These are phyloP conservation scores for Syzygium jambos DNA, from an alignment of 345 rosid species.

Conservation along the genomic window DNA sequence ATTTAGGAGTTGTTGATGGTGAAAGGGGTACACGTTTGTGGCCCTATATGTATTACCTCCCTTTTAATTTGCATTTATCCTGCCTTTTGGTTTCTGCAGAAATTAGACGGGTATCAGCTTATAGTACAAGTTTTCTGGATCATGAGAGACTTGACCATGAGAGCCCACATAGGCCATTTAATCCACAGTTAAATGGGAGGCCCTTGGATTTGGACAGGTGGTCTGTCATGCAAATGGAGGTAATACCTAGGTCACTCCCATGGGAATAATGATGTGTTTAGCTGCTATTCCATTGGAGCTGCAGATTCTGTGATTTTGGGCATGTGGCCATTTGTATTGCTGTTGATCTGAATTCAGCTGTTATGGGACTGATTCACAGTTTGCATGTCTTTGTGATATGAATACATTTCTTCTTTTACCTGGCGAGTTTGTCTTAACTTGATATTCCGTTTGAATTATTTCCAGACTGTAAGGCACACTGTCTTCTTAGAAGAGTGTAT, in stretches of 20 bases:
- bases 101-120: conserved; percentile 53
- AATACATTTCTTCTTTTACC: not conserved
- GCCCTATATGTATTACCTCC: not conserved
- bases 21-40: not conserved
- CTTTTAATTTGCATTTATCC: not conserved
- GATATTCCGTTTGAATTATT: not conserved
- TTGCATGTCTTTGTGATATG: not conserved
- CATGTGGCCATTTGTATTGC: not conserved
- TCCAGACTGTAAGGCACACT: not conserved
- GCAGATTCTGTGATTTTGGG: not conserved
- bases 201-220: conserved; percentile 68
- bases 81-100: conserved; percentile 35
- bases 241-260: conserved; percentile 9
- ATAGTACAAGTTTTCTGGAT: conserved; percentile 44
- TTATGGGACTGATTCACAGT: not conserved
- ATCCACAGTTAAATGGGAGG: conserved; percentile 59
- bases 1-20: not conserved
- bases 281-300: not conserved
- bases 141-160: conserved; percentile 76
- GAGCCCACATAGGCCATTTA: conserved; percentile 75
- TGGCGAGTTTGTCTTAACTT: not conserved
- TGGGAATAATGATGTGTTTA: not conserved
- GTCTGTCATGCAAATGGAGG: conserved; percentile 84
- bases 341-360: not conserved
- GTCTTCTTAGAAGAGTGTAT: not conserved